Percentiles rank a stretch among this genome's conserved stretches.
Evolutionary conservation across 352 stramenopile genomes (phyloP).

Genomic region (Peronospora farinosa): DNA sequence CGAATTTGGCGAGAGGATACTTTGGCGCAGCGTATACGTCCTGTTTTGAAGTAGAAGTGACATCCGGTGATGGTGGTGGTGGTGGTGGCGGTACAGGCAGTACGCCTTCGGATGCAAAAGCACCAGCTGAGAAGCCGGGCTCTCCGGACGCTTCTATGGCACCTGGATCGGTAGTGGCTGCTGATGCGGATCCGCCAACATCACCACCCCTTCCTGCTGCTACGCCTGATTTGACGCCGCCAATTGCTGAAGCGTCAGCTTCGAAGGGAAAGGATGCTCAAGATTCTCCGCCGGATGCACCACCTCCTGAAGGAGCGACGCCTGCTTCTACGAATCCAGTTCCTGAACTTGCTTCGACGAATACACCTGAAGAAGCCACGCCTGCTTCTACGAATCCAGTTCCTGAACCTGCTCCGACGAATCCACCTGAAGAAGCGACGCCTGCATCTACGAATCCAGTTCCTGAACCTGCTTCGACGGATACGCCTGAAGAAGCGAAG

Average conservation of each 20-base stretch:
- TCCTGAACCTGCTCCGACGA: too few species aligned
- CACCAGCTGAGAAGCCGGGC: too few species aligned
- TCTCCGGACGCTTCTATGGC: background rate
- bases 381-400: too few species aligned
- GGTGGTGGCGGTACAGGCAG: background rate
- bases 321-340: background rate
- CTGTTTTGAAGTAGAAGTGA: background rate
- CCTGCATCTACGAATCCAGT: background rate
- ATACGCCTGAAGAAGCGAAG: too few species aligned
- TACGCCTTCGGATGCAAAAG: background rate
- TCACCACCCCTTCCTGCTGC: background rate
- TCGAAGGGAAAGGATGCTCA: background rate
- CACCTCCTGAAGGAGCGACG: background rate
- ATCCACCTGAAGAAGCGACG: background rate
- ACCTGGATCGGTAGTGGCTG: background rate
- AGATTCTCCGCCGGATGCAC: background rate
- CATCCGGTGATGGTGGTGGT: too few species aligned
- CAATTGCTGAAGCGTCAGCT: slow-evolving; percentile 2
- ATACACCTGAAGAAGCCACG: background rate
- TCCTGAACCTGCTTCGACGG: background rate
- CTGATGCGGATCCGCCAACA: slow-evolving; percentile 1
- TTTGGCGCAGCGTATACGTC: slow-evolving; percentile 57
- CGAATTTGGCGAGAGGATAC: slow-evolving; percentile 43
- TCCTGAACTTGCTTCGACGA: background rate
- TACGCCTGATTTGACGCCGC: slow-evolving; percentile 1